Evolutionary conservation across 208 protist genomes (phyloP).

Genomic region (Leishmania tropica): DNA sequence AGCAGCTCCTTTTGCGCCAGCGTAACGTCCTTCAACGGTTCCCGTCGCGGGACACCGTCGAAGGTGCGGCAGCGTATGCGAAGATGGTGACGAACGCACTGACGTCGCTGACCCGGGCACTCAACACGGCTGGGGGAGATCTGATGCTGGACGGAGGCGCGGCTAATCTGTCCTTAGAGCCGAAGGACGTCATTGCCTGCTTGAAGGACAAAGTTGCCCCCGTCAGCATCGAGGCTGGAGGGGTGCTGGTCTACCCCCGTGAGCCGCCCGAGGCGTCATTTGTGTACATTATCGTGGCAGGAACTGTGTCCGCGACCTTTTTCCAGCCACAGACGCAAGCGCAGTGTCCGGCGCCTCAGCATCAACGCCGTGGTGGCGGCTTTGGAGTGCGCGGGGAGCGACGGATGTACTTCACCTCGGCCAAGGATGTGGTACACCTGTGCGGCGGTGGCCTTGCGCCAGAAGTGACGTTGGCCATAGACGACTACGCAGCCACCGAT

Average conservation of each 20-base stretch:
- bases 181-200: slow-evolving; percentile 43
- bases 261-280: slow-evolving; percentile 76
- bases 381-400: slow-evolving; percentile 29
- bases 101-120: slow-evolving; percentile 44
- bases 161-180: slow-evolving; percentile 46
- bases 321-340: slow-evolving; percentile 58
- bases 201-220: slow-evolving; percentile 59
- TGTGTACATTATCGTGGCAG: slow-evolving; percentile 74
- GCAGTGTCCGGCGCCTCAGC: slow-evolving; percentile 9
- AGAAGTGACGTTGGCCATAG: slow-evolving; percentile 9
- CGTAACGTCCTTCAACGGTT: slow-evolving; percentile 41
- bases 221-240: slow-evolving; percentile 57
- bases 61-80: slow-evolving; percentile 23
- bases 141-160: slow-evolving; percentile 42
- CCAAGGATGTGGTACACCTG: slow-evolving; percentile 65
- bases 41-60: slow-evolving; percentile 10
- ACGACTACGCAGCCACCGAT: slow-evolving; percentile 5
- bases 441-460: slow-evolving; percentile 38
- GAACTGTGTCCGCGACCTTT: slow-evolving; percentile 58
- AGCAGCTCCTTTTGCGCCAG: slow-evolving; percentile 40
- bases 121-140: slow-evolving; percentile 50
- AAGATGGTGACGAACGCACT: slow-evolving; percentile 49
- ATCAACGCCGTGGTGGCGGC: background rate
- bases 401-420: slow-evolving; percentile 73
- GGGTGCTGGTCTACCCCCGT: slow-evolving; percentile 67